These are phyloP conservation scores for Fusarium redolens DNA, from an alignment of 2,329 filamentous ascomycete species.

Conservation along the genomic window DNA sequence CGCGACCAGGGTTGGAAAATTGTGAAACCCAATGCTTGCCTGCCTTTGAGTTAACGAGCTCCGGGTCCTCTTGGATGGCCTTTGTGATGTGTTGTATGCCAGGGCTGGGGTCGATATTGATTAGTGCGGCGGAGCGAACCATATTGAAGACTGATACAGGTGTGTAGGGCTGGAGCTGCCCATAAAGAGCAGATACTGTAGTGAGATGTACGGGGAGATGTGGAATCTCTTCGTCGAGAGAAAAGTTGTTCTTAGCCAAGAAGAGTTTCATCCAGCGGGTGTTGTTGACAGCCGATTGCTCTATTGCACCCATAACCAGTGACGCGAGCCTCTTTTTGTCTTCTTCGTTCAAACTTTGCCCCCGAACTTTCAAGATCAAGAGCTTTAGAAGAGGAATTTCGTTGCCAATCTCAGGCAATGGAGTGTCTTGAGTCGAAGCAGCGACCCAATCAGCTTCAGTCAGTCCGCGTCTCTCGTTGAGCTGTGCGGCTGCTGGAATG, in stretches of 20 bases:
- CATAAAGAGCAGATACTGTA: conserved; percentile 24
- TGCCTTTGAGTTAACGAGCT: conserved; percentile 44
- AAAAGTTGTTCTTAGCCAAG: conserved; percentile 45
- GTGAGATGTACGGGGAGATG: conserved; percentile 35
- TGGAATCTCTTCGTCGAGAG: conserved; percentile 40
- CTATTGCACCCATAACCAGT: conserved; percentile 41
- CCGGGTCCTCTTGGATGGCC: conserved; percentile 35
- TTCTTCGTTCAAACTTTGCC: neutral
- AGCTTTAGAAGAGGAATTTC: conserved; percentile 14
- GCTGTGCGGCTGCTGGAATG: conserved; percentile 45
- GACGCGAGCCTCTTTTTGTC: conserved; percentile 30
- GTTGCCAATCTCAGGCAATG: conserved; percentile 21
- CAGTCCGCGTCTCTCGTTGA: conserved; percentile 46
- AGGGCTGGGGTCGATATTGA: conserved; percentile 40
- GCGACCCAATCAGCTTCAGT: conserved; percentile 46
- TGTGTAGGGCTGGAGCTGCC: conserved; percentile 19
- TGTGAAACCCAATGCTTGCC: conserved; percentile 48
- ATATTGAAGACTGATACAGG: conserved; percentile 31
- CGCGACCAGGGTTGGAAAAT: conserved; percentile 16
- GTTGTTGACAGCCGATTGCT: conserved; percentile 46
- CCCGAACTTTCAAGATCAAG: neutral
- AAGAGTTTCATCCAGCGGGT: conserved; percentile 49
- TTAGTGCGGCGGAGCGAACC: conserved; percentile 30
- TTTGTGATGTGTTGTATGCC: conserved; percentile 40
- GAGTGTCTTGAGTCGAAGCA: neutral